A percentile compares a stretch with the other conserved stretches of the same genome.
These are phyloP conservation scores for Colletotrichum simmondsii DNA, from an alignment of 2,329 filamentous ascomycete species.

Conservation along the genomic window DNA sequence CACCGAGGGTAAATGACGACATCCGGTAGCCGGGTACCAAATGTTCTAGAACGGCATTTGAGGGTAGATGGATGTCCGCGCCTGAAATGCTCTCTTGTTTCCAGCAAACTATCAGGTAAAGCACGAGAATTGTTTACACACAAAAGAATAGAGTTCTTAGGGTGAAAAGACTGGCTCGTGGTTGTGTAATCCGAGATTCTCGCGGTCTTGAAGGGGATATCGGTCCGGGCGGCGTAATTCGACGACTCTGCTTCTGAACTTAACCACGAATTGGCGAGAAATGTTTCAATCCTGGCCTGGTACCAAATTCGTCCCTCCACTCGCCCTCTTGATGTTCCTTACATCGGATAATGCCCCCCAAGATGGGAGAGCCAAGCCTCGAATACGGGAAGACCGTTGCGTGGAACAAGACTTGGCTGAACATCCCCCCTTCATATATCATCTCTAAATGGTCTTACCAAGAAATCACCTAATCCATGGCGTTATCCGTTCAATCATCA, in stretches of 20 bases:
- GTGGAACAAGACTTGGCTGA: not conserved
- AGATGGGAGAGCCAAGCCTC: not conserved
- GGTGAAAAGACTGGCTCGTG: too few species aligned
- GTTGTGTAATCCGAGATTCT: not conserved
- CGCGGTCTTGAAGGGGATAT: not conserved
- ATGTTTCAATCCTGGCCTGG: not conserved
- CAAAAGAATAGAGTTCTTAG: too few species aligned
- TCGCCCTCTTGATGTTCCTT: not conserved
- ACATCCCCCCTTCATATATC: not conserved
- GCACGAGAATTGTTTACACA: too few species aligned
- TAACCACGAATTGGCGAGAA: too few species aligned
- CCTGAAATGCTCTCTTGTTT: too few species aligned
- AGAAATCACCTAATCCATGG: not conserved
- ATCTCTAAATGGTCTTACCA: not conserved
- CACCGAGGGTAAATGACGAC: conserved; percentile 31
- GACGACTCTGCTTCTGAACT: too few species aligned
- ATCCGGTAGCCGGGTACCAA: not conserved
- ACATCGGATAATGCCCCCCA: not conserved
- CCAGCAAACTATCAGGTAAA: too few species aligned
- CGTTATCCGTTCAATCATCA: not conserved
- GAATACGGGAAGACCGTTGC: not conserved
- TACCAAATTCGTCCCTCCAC: not conserved
- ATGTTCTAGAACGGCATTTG: not conserved
- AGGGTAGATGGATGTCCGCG: not conserved
- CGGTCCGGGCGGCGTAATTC: too few species aligned